Conservation (phyloP, 768 basidiomycete species). For the Boletellus sp. region DNA sequence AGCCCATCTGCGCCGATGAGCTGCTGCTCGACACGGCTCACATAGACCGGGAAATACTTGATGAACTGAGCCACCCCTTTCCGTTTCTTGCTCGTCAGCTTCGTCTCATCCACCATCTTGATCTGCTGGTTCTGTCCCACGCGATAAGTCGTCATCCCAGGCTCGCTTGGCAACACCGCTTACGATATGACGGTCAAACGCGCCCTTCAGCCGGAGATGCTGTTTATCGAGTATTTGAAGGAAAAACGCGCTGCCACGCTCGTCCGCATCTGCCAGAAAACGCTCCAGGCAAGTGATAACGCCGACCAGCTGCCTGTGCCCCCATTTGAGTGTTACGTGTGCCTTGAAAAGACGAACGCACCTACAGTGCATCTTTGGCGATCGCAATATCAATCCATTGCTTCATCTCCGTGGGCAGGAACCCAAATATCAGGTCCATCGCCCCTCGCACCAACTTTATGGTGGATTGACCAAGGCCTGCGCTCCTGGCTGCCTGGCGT, state of each 20-base stretch:
- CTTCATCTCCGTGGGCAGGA: constrained; percentile 79
- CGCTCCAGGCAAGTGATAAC: constrained; percentile 76
- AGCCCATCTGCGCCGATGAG: constrained; percentile 72
- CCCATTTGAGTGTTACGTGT: constrained; percentile 3
- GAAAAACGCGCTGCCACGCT: constrained; percentile 72
- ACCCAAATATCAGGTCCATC: constrained; percentile 95
- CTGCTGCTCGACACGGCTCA: constrained; percentile 79
- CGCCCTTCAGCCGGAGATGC: constrained; percentile 67
- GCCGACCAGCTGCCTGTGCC: constrained; percentile 75
- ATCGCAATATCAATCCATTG: constrained; percentile 80
- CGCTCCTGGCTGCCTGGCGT: constrained; percentile 77
- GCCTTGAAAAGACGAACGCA: background rate
- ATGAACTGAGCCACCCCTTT: constrained; percentile 91
- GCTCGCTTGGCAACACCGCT: constrained; percentile 18
- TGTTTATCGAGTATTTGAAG: constrained; percentile 79
- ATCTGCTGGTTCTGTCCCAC: constrained; percentile 73
- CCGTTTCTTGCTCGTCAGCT: constrained; percentile 87
- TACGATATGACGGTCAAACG: constrained; percentile 76
- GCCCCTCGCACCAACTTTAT: constrained; percentile 80
- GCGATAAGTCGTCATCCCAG: constrained; percentile 1
- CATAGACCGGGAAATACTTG: constrained; percentile 87
- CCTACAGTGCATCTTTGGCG: constrained; percentile 70
- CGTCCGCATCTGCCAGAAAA: constrained; percentile 72
- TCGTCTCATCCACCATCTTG: constrained; percentile 84
- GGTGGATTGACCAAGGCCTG: constrained; percentile 64